Evolutionary conservation across 2,329 filamentous ascomycete genomes (phyloP).

Genomic region (Beauveria sp.): DNA sequence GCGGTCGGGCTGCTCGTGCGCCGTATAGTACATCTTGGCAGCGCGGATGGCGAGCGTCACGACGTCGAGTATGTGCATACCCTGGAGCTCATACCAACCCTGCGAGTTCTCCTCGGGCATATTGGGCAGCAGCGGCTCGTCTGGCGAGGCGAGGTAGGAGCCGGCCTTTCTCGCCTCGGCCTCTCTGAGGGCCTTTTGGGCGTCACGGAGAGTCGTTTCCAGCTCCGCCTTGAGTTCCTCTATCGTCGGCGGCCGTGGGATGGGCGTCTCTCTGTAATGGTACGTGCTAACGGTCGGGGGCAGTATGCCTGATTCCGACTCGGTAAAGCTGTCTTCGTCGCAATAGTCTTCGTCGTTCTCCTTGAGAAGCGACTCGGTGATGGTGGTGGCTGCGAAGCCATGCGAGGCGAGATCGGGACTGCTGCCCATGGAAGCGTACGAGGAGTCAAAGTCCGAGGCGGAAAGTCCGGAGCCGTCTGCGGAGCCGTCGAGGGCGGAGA

Average conservation of each 20-base stretch:
- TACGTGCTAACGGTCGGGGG: constrained; percentile 98
- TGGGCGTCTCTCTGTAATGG: constrained; percentile 71
- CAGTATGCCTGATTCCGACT: constrained; percentile 69
- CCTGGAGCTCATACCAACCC: constrained; percentile 80
- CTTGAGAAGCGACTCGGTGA: constrained; percentile 41
- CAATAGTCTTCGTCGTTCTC: constrained; percentile 35
- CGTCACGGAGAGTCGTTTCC: constrained; percentile 63
- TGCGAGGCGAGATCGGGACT: constrained; percentile 47
- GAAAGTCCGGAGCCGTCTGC: constrained; percentile 29
- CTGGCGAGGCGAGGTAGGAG: constrained; percentile 19
- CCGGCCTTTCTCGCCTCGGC: constrained; percentile 34
- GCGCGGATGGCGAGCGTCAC: constrained; percentile 93
- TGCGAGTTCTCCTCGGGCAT: constrained; percentile 43
- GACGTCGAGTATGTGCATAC: constrained; percentile 85
- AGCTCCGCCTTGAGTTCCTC: constrained; percentile 62
- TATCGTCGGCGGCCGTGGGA: constrained; percentile 78
- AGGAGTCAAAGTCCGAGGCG: constrained; percentile 47
- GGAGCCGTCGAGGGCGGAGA: constrained; percentile 41
- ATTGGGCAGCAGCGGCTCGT: constrained; percentile 26
- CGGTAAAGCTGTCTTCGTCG: constrained; percentile 51
- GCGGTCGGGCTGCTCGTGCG: constrained; percentile 79
- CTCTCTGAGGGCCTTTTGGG: constrained; percentile 59
- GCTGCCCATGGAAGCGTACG: constrained; percentile 52
- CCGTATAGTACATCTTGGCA: constrained; percentile 92
- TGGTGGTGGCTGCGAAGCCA: constrained; percentile 27